A percentile compares a stretch with the other conserved stretches of the same genome.
Conservation (phyloP, 2,329 filamentous ascomycete species). For the Penicillium brevicompactum region DNA sequence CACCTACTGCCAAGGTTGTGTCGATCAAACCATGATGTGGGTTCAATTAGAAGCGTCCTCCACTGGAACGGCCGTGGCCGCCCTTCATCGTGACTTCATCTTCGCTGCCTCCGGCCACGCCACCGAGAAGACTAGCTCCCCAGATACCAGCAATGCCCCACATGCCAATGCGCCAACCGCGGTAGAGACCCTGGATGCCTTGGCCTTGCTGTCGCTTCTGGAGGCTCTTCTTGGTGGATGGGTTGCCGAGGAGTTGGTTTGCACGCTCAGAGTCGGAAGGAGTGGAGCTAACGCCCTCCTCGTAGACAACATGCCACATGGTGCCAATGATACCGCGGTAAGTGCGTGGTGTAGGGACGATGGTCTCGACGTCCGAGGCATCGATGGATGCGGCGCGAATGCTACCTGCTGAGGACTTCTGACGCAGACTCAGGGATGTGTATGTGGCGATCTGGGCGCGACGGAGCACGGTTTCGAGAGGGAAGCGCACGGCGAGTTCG, state of each 20-base stretch:
- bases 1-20: not conserved
- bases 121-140: constrained; percentile 51
- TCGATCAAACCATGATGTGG: not conserved
- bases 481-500: constrained; percentile 84
- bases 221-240: constrained; percentile 33
- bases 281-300: constrained; percentile 66
- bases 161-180: constrained; percentile 60
- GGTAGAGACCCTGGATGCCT: constrained; percentile 58
- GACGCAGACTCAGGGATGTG: constrained; percentile 54
- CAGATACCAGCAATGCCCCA: constrained; percentile 59
- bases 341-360: constrained; percentile 72
- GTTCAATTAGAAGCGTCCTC: constrained; percentile 34
- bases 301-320: constrained; percentile 80
- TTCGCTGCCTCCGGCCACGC: constrained; percentile 37
- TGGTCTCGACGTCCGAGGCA: constrained; percentile 61
- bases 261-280: constrained; percentile 49
- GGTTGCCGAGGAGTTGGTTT: constrained; percentile 39
- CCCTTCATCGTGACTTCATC: constrained; percentile 35
- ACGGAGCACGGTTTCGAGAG: constrained; percentile 87
- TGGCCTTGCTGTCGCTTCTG: constrained; percentile 54
- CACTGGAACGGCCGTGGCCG: constrained; percentile 26
- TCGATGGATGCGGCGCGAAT: constrained; percentile 25
- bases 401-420: constrained; percentile 30
- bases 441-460: constrained; percentile 81
- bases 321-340: constrained; percentile 90